These are phyloP conservation scores for Epichloe elymi DNA, from an alignment of 2,329 filamentous ascomycete species.

Conservation along the genomic window DNA sequence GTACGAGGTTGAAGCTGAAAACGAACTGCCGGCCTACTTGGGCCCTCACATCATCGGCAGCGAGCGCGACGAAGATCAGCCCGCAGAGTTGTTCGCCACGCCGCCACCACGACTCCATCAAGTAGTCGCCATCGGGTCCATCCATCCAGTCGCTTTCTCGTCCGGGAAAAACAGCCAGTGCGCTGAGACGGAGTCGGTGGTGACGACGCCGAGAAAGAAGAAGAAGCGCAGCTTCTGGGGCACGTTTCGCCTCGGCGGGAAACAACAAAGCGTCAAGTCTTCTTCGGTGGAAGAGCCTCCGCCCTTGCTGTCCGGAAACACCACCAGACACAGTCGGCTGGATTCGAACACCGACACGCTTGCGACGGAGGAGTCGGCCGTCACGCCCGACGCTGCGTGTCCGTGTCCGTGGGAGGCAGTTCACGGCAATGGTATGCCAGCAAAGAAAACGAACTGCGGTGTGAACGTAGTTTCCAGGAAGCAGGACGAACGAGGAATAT, in stretches of 20 bases:
- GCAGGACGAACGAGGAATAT: not conserved
- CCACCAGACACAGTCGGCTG: not conserved
- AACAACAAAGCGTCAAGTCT: not conserved
- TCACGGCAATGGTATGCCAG: no score
- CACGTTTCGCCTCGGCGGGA: not conserved
- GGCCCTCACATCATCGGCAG: conserved; percentile 3
- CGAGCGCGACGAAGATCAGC: conserved; percentile 2
- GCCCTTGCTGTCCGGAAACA: not conserved
- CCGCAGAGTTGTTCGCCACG: not conserved
- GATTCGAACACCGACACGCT: not conserved
- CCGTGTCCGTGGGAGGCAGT: not conserved
- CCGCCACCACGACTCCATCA: not conserved
- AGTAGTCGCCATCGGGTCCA: not conserved
- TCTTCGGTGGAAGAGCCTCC: not conserved
- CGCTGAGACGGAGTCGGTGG: not conserved
- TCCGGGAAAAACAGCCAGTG: not conserved
- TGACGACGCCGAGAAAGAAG: not conserved
- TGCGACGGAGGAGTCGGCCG: not conserved
- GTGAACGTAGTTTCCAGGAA: not conserved
- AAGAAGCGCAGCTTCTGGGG: conserved; percentile 3
- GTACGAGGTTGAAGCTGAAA: not conserved
- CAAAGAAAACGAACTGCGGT: not conserved
- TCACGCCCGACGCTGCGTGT: not conserved
- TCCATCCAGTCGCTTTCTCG: not conserved
- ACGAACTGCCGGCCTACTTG: conserved; percentile 2